These are phyloP conservation scores for Phanerochaete carnosa DNA, from an alignment of 768 basidiomycete genomes.

Conservation along the genomic window DNA sequence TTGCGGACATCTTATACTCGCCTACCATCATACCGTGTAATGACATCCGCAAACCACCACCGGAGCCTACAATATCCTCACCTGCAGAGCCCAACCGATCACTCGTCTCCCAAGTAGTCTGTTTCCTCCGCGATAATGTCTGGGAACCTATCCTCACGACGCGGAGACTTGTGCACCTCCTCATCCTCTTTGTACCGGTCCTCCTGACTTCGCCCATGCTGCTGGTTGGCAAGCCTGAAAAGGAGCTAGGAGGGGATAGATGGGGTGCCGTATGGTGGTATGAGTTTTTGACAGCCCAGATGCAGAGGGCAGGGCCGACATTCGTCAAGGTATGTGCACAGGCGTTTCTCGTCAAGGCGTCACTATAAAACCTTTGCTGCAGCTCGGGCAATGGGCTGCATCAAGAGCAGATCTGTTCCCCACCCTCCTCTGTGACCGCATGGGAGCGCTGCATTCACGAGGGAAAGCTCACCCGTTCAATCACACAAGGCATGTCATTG, in stretches of 20 bases:
- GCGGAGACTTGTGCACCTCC: conserved; percentile 78
- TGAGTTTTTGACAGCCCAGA: conserved; percentile 76
- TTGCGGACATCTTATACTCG: conserved; percentile 48
- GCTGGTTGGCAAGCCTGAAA: conserved; percentile 56
- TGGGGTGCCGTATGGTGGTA: conserved; percentile 99
- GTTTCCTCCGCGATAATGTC: conserved; percentile 54
- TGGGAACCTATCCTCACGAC: conserved; percentile 87
- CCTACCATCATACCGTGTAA: conserved; percentile 45
- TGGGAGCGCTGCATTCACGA: conserved; percentile 86
- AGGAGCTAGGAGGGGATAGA: conserved; percentile 62
- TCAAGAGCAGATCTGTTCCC: conserved; percentile 95
- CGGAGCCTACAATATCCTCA: conserved; percentile 50
- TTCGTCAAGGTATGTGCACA: conserved; percentile 79
- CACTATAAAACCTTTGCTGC: neutral
- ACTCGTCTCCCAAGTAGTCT: conserved; percentile 39
- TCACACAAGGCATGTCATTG: conserved; percentile 81
- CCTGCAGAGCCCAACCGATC: conserved; percentile 60
- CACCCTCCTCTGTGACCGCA: conserved; percentile 71
- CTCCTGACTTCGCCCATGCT: conserved; percentile 83
- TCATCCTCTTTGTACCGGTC: conserved; percentile 83
- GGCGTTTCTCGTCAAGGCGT: neutral
- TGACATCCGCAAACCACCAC: conserved; percentile 15
- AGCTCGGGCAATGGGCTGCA: conserved; percentile 99
- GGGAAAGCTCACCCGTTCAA: conserved; percentile 75
- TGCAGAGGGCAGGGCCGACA: conserved; percentile 95